Base-by-base conservation (phyloP, 1,284 basidiomycete genomes). In the Vanrija pseudolonga region DNA sequence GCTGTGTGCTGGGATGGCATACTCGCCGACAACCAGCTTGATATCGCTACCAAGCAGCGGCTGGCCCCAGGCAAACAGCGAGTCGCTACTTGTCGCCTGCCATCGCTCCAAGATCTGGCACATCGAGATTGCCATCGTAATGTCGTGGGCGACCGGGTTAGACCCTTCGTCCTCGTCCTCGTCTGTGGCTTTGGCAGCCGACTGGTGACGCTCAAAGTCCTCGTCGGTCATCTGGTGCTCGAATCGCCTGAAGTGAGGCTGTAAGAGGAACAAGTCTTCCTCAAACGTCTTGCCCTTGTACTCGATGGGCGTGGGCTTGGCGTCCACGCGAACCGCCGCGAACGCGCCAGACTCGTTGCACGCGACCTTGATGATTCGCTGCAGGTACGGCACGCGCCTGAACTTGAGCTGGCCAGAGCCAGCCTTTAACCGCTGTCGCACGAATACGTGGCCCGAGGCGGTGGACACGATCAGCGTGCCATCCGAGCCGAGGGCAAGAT, bases 391-490 rank as follows among this genome's bases (percentile, higher is more conserved):
- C 0, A 97, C 78, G 15, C 86, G 84, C 49, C 86, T 83, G 71
- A 95, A 98, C 77, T 89, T 90, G 77, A 86, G 85, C 2, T 85
- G 76, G 64, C 89, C 89, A 3, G 77, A 77, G 11, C 59, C 77
- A 55, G 56, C 59, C 58, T 78, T 77, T 41, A 64, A 58, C 18
- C 89, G 83, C 18, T 85, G 82, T 23, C 90, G 85, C 20, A 94
- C 82, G 66, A 90, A 98, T 26, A 97, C 93, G 65, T 98, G 93
- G 0, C 95, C 95, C 1, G 93, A 93, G 62, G 88, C 85, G 0
- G 95, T 98, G 76, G 91, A 96, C 41, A 98, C 82, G 65, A 97
- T 87, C 65, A 98, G 83, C 7, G 88, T 84, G 2, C 93, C 91
- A 62, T 97, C 92, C 0, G 84, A 79, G 15, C 93, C 91, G 19